Evolutionary conservation across 805 yeast species (phyloP).

Genomic region (Saccharomycopsis synnaedendra): DNA sequence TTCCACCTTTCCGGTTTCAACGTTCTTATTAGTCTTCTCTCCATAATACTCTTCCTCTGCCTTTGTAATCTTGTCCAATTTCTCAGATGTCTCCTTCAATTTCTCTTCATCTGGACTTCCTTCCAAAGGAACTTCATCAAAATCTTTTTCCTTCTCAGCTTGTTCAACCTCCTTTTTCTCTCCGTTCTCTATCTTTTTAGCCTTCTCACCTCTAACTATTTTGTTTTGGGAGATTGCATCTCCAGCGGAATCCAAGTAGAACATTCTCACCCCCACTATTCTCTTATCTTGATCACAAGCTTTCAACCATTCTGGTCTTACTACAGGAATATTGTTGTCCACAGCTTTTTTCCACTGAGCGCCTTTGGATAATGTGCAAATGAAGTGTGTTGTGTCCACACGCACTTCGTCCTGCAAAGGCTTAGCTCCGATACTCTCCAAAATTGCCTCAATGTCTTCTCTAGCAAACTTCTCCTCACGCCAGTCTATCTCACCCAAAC

Average conservation of each 20-base stretch:
- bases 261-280: conserved; percentile 86
- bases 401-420: conserved; percentile 63
- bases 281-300: conserved; percentile 93
- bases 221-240: conserved; percentile 8
- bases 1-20: too few species aligned
- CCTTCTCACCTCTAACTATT: neutral
- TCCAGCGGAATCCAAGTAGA: conserved; percentile 30
- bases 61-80: neutral
- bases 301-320: conserved; percentile 93
- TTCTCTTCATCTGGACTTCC: conserved; percentile 4
- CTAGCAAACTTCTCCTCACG: conserved; percentile 34
- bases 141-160: conserved; percentile 1
- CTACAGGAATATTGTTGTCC: conserved; percentile 82
- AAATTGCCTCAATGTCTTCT: conserved; percentile 49
- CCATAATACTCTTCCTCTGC: neutral
- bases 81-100: conserved; percentile 1
- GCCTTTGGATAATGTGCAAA: conserved; percentile 64
- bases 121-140: conserved; percentile 14
- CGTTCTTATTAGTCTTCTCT: too few species aligned
- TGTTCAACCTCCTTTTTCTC: neutral
- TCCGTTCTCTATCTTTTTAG: neutral
- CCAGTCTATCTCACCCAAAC: conserved; percentile 70
- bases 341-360: conserved; percentile 70
- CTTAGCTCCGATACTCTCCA: conserved; percentile 69
- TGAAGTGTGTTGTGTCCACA: conserved; percentile 90